A percentile compares a stretch with the other conserved stretches of the same genome.
Evolutionary conservation across 1,284 basidiomycete genomes (phyloP).

Genomic region (Pulchroboletus neoregius): DNA sequence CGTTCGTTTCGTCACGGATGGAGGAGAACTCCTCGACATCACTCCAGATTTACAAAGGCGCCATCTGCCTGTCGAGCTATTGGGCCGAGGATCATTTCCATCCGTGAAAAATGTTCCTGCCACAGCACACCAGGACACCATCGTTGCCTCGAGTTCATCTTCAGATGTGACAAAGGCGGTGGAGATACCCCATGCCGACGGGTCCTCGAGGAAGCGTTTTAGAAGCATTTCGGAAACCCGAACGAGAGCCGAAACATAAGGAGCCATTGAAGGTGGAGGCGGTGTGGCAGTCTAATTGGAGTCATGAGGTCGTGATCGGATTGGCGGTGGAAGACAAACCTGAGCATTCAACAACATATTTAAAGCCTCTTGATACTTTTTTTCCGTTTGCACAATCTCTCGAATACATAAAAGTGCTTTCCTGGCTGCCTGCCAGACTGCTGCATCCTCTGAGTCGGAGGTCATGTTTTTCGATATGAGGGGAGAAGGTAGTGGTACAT

Average conservation of each 20-base stretch:
- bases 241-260: slow-evolving; percentile 49
- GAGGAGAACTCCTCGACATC: slow-evolving; percentile 3
- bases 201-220: slow-evolving; percentile 49
- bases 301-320: slow-evolving; percentile 2
- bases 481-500: slow-evolving; percentile 5
- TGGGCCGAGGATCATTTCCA: slow-evolving; percentile 7
- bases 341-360: slow-evolving; percentile 41
- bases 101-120: slow-evolving; percentile 56
- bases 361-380: slow-evolving; percentile 54
- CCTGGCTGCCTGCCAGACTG: slow-evolving; percentile 51
- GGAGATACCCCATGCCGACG: slow-evolving; percentile 58
- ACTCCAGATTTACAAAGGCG: slow-evolving; percentile 24
- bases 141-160: slow-evolving; percentile 50
- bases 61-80: slow-evolving; percentile 19
- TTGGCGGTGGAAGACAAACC: slow-evolving; percentile 29
- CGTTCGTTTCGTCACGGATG: slow-evolving; percentile 7
- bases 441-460: slow-evolving; percentile 29
- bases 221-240: slow-evolving; percentile 46
- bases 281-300: slow-evolving; percentile 35
- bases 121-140: slow-evolving; percentile 59
- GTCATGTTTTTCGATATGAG: slow-evolving; percentile 7
- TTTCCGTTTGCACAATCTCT: slow-evolving; percentile 65
- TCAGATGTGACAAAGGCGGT: slow-evolving; percentile 53
- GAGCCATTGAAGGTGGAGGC: slow-evolving; percentile 51
- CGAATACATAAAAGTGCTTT: slow-evolving; percentile 55